Base-by-base conservation (phyloP, 1,139 yeast genomes). In the Hansenula anomala region DNA sequence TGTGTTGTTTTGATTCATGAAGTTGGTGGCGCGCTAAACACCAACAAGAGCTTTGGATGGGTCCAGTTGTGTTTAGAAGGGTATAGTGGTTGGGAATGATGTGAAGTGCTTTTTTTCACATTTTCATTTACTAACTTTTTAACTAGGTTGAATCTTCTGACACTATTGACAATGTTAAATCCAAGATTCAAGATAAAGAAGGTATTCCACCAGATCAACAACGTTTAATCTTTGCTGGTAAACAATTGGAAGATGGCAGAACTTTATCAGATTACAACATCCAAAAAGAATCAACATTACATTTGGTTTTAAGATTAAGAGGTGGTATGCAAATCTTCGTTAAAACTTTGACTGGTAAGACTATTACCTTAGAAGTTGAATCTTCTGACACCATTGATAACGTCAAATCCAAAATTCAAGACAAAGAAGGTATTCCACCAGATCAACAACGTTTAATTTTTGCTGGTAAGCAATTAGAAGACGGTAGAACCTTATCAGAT, bases 131-230 rank as follows among this genome's bases (percentile, higher is more conserved):
- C 81, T 80, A 60, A 80, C 89, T 58, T 69, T 80, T 49, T 83
- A 78, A 60, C 10, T n/a, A 32, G 34, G 34, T 32, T 32, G 34
- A 32, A 32, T 24, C 34, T 24, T 32, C 34, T 16, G 34, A 32
- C 28, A 32, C 34, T 12, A 32, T 32, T 24, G 34, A 32, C 22
- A 32, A 32, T 26, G 88, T 83, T 71, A 83, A 84, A 76, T 74
- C 87, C 63, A 83, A 84, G 80, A 84, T 83, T 64, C 90, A 83
- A 71, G 92, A 84, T 74, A 83, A 83, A 77, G 94, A 84, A 68
- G 92, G 90, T 59, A 83, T 83, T 56, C 92, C 92, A 63, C 92
- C 92, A 61, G 92, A 83, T 72, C 92, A 83, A 68, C 89, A 81
- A 67, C 77, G 89, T 72, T 71, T 81, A 56, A 81, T 81, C 67